phyloP scores from a whole-genome alignment of 345 rosid species.

The Acer saccharum region DNA sequence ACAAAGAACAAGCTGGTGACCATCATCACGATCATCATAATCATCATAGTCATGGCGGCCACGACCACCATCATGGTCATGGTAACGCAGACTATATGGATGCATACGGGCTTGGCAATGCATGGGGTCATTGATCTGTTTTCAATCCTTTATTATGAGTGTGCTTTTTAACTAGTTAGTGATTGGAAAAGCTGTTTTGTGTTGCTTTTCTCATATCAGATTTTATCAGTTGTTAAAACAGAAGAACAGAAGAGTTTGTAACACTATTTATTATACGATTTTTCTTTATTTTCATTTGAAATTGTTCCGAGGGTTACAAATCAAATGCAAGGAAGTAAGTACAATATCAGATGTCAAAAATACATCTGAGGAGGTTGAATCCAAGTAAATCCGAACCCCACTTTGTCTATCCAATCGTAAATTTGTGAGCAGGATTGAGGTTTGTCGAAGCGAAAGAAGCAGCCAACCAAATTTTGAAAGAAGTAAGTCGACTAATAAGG shows the following conservation, averaged over 20 bases:
- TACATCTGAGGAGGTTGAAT: too few species aligned
- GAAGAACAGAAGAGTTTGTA: conserved; percentile 2
- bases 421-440: too few species aligned
- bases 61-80: conserved; percentile 29
- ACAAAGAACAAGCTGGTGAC: conserved; percentile 51
- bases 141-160: neutral
- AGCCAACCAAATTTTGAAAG: too few species aligned
- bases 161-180: neutral
- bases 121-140: conserved; percentile 33
- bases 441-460: too few species aligned
- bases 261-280: neutral
- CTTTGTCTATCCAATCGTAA: too few species aligned
- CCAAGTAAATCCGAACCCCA: too few species aligned
- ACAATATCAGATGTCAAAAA: too few species aligned
- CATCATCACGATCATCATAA: conserved; percentile 35
- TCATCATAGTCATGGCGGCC: conserved; percentile 36
- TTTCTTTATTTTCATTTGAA: too few species aligned
- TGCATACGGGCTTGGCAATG: conserved; percentile 42
- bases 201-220: conserved; percentile 5
- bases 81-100: conserved; percentile 40
- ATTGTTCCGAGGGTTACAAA: too few species aligned
- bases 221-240: neutral
- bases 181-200: conserved; percentile 5
- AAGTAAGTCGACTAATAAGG: too few species aligned
- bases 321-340: too few species aligned